These are phyloP conservation scores for Colletotrichum sp. DNA, from an alignment of 2,329 filamentous ascomycete genomes.

Conservation along the genomic window DNA sequence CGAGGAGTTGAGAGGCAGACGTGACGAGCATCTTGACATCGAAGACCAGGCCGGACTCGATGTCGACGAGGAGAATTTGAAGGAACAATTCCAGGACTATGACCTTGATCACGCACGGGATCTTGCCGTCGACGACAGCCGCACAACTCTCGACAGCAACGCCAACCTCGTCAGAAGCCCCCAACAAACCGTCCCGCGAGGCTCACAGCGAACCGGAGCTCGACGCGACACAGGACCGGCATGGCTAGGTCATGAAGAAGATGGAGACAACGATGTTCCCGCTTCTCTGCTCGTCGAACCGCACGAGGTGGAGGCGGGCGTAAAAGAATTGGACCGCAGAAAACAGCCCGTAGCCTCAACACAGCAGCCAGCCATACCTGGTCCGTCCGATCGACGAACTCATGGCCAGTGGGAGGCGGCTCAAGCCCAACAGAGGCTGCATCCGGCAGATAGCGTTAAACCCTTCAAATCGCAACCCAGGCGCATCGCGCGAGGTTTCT, in stretches of 20 bases:
- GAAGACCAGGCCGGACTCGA: conserved; percentile 47
- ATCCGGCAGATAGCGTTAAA: conserved; percentile 40
- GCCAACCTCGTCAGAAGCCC: conserved; percentile 24
- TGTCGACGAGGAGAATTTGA: conserved; percentile 59
- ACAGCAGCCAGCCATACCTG: conserved; percentile 34
- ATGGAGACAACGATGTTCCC: conserved; percentile 66
- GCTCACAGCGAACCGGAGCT: background rate
- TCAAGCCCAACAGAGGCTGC: conserved; percentile 56
- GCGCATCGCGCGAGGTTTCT: conserved; percentile 30
- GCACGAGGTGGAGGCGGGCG: conserved; percentile 27
- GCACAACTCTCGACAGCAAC: conserved; percentile 44
- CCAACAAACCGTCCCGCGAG: background rate
- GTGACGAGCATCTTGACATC: conserved; percentile 44
- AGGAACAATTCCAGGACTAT: conserved; percentile 54
- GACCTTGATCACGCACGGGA: conserved; percentile 49
- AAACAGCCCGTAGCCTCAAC: background rate
- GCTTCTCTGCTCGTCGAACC: conserved; percentile 67
- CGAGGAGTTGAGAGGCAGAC: conserved; percentile 46
- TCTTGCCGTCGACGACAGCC: conserved; percentile 51
- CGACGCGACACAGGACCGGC: conserved; percentile 25
- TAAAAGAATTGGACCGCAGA: background rate
- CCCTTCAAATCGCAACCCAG: conserved; percentile 27
- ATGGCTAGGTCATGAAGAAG: conserved; percentile 49
- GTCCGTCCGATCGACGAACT: conserved; percentile 47
- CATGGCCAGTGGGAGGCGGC: conserved; percentile 61